Percentiles rank a stretch among this genome's conserved stretches.
These are phyloP conservation scores for Eimeria sp. DNA, from an alignment of 169 alveolate genomes.

Conservation along the genomic window DNA sequence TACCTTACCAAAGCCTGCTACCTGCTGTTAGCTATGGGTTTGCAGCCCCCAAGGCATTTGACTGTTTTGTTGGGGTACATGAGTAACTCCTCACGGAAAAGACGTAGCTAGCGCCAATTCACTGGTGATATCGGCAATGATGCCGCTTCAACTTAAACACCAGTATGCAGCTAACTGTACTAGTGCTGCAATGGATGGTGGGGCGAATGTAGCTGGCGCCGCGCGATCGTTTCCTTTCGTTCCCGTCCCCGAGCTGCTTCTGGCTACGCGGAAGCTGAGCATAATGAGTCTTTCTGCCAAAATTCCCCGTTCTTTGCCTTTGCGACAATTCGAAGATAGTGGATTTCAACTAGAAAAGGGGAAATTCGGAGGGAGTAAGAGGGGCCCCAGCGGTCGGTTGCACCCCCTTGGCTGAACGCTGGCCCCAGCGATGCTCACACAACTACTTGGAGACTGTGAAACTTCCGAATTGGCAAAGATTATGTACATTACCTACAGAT, in stretches of 20 bases:
- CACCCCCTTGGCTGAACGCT: slow-evolving; percentile 7
- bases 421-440: slow-evolving; percentile 43
- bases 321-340: neutral
- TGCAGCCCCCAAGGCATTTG: neutral
- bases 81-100: neutral
- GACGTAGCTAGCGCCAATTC: neutral
- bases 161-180: neutral
- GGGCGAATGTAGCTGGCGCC: neutral
- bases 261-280: slow-evolving; percentile 9
- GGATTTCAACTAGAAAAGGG: neutral
- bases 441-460: neutral
- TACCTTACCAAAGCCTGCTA: neutral
- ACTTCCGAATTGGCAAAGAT: neutral
- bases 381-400: slow-evolving; percentile 16
- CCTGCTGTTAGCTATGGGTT: neutral
- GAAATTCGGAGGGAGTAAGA: neutral
- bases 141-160: neutral
- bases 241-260: slow-evolving; percentile 8
- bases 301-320: neutral
- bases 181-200: neutral
- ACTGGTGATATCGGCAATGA: neutral
- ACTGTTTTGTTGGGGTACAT: neutral
- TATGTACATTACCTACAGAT: neutral
- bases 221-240: neutral
- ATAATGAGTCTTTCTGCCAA: neutral